These are phyloP conservation scores for Salix purpurea DNA, from an alignment of 345 rosid species.

Conservation along the genomic window DNA sequence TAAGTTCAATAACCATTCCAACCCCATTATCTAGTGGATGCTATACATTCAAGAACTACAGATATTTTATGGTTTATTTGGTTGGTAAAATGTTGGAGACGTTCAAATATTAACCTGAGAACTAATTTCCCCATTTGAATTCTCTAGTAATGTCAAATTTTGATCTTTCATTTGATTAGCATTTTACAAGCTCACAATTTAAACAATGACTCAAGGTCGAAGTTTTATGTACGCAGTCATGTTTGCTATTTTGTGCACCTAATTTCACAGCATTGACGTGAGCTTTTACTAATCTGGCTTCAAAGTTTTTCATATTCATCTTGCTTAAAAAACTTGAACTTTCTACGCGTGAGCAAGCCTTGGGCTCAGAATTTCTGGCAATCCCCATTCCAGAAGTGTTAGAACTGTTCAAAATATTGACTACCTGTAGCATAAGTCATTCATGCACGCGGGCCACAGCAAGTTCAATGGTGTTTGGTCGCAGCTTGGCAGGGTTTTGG, in stretches of 20 bases:
- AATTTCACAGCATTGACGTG: not conserved
- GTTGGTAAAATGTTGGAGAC: not conserved
- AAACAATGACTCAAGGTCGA: not conserved
- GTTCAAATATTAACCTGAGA: not conserved
- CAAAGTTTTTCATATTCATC: not conserved
- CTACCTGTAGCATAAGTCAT: not conserved
- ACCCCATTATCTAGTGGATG: not conserved
- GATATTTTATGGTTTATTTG: not conserved
- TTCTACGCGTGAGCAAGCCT: not conserved
- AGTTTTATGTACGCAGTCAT: not conserved
- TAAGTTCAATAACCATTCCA: constrained; percentile 21
- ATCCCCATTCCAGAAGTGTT: not conserved
- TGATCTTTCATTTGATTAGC: not conserved
- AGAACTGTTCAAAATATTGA: not conserved
- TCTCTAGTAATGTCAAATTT: not conserved
- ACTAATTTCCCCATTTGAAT: not conserved
- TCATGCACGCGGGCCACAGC: not conserved
- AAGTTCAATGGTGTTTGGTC: not conserved
- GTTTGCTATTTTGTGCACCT: not conserved
- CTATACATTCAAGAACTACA: not conserved
- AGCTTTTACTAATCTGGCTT: not conserved
- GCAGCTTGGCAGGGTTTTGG: not conserved
- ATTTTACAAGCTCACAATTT: not conserved
- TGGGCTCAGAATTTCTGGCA: not conserved
- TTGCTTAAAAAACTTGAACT: not conserved